Percentiles rank a stretch among this genome's conserved stretches.
Conservation (phyloP, 169 alveolate genomes). For the Eimeria sp. region DNA sequence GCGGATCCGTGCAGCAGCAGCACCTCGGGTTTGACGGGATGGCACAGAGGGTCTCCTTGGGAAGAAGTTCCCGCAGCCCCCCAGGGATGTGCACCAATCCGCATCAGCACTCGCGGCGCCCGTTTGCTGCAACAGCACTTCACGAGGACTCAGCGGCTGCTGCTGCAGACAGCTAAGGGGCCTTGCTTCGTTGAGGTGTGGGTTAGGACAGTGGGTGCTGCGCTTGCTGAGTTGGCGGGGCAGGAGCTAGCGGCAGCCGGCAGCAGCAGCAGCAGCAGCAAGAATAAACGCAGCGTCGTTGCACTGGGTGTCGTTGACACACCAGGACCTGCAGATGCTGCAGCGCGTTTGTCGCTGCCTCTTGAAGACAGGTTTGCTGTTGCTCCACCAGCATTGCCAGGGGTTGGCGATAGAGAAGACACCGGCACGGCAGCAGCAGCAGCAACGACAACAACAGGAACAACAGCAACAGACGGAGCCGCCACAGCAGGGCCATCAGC, state of each 20-base stretch:
- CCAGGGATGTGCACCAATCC: neutral
- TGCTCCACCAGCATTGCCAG: neutral
- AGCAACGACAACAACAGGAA: slow-evolving; percentile 31
- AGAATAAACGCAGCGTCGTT: slow-evolving; percentile 13
- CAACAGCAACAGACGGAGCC: slow-evolving; percentile 6
- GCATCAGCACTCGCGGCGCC: neutral
- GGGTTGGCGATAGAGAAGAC: neutral
- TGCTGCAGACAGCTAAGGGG: slow-evolving; percentile 39
- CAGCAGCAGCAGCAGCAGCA: slow-evolving; percentile 62
- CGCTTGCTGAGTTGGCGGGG: slow-evolving; percentile 17
- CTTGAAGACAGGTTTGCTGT: neutral
- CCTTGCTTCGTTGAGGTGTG: slow-evolving; percentile 57
- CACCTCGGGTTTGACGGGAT: slow-evolving; percentile 37
- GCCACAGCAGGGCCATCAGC: slow-evolving; percentile 19
- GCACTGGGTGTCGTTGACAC: slow-evolving; percentile 48
- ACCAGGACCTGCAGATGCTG: slow-evolving; percentile 45
- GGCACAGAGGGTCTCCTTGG: slow-evolving; percentile 24
- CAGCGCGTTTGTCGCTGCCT: slow-evolving; percentile 23
- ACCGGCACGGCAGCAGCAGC: neutral
- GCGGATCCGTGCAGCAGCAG: neutral
- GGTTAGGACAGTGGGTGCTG: slow-evolving; percentile 39
- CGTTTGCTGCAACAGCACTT: slow-evolving; percentile 65
- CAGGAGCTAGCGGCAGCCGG: slow-evolving; percentile 12
- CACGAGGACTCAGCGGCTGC: slow-evolving; percentile 7
- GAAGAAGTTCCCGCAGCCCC: neutral